Percentiles rank a stretch among this genome's conserved stretches.
Conservation (phyloP, 306 rosid genomes). For the Boehmeria nivea region DNA sequence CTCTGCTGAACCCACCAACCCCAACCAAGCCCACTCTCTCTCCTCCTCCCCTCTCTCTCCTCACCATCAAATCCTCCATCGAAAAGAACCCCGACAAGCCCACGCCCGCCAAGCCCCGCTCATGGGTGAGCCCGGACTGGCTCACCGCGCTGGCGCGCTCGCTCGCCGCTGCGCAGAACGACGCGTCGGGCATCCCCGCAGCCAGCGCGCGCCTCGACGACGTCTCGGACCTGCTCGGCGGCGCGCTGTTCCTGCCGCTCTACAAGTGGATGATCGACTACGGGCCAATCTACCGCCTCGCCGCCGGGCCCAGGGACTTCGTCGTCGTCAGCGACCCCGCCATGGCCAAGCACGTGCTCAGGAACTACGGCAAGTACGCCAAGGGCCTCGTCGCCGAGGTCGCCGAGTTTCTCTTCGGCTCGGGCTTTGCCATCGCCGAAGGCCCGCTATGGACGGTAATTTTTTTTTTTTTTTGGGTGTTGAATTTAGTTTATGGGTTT, state of each 20-base stretch:
- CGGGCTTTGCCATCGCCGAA: conserved; percentile 94
- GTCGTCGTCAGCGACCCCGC: conserved; percentile 93
- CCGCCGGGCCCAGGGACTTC: conserved; percentile 86
- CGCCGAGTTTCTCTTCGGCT: conserved; percentile 76
- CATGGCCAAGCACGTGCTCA: conserved; percentile 78
- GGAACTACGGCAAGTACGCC: conserved; percentile 64
- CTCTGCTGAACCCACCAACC: conserved; percentile 18
- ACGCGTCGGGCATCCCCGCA: conserved; percentile 64
- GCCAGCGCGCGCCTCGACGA: conserved; percentile 80
- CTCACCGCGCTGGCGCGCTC: conserved; percentile 70
- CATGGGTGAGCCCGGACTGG: conserved; percentile 98
- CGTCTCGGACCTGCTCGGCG: conserved; percentile 91
- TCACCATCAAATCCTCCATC: conserved; percentile 44
- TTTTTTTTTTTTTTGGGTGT: neutral
- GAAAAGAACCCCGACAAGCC: conserved; percentile 33
- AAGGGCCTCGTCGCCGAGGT: conserved; percentile 92
- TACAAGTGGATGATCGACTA: conserved; percentile 85
- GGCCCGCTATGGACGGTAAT: conserved; percentile 95
- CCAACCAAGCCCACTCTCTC: conserved; percentile 18
- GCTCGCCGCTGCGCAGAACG: conserved; percentile 39
- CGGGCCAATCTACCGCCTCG: conserved; percentile 80
- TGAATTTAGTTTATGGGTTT: neutral
- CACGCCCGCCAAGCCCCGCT: conserved; percentile 29
- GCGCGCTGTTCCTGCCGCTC: conserved; percentile 81
- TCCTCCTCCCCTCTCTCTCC: conserved; percentile 24